Evolutionary conservation across 192 early-diverging fungal species (phyloP), one percentile per base, ranked within the genome.

Genomic region (Phlyctochytrium planicorne): DNA sequence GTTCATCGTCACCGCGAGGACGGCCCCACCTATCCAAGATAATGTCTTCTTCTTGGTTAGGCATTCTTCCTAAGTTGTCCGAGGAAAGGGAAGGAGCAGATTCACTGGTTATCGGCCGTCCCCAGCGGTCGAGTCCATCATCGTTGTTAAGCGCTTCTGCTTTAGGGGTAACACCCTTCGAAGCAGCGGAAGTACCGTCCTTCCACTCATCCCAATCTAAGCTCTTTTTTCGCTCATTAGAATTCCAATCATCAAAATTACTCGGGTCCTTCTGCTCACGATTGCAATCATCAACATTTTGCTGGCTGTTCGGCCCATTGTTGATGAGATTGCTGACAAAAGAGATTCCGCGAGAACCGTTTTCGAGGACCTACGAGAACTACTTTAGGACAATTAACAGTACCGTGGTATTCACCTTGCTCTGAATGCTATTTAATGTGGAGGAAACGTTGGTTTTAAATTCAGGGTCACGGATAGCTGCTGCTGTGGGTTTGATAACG

Each of bases 401-500:
- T 23, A 56, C 24, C 17, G 34, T n/a, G 27, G 31, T 30, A 30
- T 47, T 20, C 16, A 78, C 71, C 67, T 76, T 75, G n/a, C 66
- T 62, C 14, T 63, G 57, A 24, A 83, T 57, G 0, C 60, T 67
- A 3, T 56, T 63, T 1, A 80, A 61, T 34, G 73, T 81, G 27
- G 71, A 52, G 4, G 75, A 70, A 2, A 84, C 33, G 50, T 80
- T 78, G 34, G 78, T 70, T 24, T 64, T 70, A 29, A 83, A 74
- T 31, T 80, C 74, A 6, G 82, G 82, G 57, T 84, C 79, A 24
- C 75, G 66, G 2, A 83, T 63, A 1, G 81, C 78, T 20, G 75
- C 59, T 30, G 78, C 68, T 2, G 78, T 78, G 12, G 81, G 81
- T 47, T 80, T 77, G 63, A 83, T 80, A 30, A 83, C 78, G 30